Evolutionary conservation across 345 rosid genomes (phyloP), one percentile per base, ranked within the genome.

Genomic region (Acer campestre): DNA sequence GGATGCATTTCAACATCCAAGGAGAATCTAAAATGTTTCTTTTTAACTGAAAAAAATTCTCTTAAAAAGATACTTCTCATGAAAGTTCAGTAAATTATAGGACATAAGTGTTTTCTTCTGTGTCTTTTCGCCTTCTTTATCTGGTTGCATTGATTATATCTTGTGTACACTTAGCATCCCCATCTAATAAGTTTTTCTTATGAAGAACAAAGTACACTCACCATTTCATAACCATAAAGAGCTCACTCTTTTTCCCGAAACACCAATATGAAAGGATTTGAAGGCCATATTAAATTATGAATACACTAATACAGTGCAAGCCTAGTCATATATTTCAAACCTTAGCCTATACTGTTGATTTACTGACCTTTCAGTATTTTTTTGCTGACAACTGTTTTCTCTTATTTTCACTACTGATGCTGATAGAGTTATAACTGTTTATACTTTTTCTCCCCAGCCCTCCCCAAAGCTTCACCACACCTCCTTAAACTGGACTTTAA

Each of bases 381-480:
- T 22, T 18, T n/a, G 9, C 27, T 59, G 63, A 20, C 63, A 59
- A n/a, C 63, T 59, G 16, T 49, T 49, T 49, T 13, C 55, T 49
- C 16, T 53, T 53, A 53, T 12, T 53, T 53, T 49, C 18, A 0
- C 55, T 49, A 13, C 55, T 11, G 16, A 3, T 49, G 55, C 55
- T 13, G 55, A 49, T 13, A 49, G 6, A 13, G 13, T 49, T 49
- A 49, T 49, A 2, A 10, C 16, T 22, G 65, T 22, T 25, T 25
- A 22, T 2, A 25, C 44, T 64, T 35, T 65, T 51, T 63, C 70
- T 64, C 29, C 48, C 17, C 18, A 11, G 38, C n/a, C 56, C 17
- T 64, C 63, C 49, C 66, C 46, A 49, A 29, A 14, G 70, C 48
- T 48, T n/a, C 63, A 51, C 71, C 14, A 46, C 49, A 64, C 49